Evolutionary conservation across 352 stramenopile genomes (phyloP).

Genomic region (Aphanomyces stellatus): DNA sequence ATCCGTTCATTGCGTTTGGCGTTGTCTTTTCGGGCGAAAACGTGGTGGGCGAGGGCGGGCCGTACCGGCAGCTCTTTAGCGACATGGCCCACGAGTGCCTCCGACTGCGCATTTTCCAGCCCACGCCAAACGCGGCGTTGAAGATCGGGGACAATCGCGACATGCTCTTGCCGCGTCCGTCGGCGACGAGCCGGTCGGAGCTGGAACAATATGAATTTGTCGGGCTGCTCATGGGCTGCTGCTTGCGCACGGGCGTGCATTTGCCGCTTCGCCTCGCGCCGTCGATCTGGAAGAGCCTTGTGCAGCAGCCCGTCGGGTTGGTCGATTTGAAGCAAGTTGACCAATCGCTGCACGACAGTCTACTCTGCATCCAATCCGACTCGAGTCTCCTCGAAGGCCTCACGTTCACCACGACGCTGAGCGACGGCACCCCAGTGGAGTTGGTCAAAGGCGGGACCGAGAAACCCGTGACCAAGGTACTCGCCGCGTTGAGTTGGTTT

Average conservation of each 20-base stretch:
- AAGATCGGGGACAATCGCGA: conserved; percentile 67
- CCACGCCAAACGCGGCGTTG: conserved; percentile 60
- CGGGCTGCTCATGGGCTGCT: conserved; percentile 67
- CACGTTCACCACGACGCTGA: conserved; percentile 59
- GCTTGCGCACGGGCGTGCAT: conserved; percentile 60
- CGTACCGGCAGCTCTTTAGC: conserved; percentile 74
- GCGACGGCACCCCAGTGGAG: conserved; percentile 54
- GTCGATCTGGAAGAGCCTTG: conserved; percentile 71
- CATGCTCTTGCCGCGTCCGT: conserved; percentile 49
- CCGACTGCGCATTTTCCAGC: conserved; percentile 41
- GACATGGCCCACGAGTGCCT: conserved; percentile 66
- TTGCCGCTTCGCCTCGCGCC: conserved; percentile 63
- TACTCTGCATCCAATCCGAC: conserved; percentile 27
- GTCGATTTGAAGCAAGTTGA: conserved; percentile 57
- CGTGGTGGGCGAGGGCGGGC: conserved; percentile 66
- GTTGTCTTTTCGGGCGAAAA: conserved; percentile 71
- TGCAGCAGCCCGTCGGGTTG: conserved; percentile 54
- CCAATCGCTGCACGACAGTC: conserved; percentile 42
- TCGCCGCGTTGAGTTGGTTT: neutral
- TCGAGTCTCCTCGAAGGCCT: conserved; percentile 7
- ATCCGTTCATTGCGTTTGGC: conserved; percentile 76
- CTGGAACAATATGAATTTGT: conserved; percentile 74
- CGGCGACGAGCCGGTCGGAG: conserved; percentile 41
- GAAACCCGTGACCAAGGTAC: conserved; percentile 47
- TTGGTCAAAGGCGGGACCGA: conserved; percentile 37